Evolutionary conservation across 2,329 filamentous ascomycete species (phyloP), one percentile per base, ranked within the genome.

Genomic region (Claviceps pazoutovae): DNA sequence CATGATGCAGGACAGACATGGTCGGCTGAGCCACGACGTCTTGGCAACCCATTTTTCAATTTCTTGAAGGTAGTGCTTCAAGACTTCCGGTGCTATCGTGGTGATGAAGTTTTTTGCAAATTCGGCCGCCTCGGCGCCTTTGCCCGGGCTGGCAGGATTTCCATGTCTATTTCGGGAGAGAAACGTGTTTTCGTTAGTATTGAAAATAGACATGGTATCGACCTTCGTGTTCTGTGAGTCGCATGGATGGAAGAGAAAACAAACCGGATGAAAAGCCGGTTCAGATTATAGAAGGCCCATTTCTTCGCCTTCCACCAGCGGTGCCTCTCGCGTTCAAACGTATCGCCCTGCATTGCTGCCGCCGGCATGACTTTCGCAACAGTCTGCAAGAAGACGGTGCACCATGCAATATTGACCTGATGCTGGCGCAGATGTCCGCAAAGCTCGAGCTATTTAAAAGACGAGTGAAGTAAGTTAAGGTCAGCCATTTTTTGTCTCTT

Each of bases 271-370:
- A 93, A 98, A 17, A 98, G 79, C 56, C 93, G 81, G 72, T 98
- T 98, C 60, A 98, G 71, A 68, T 97, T 97, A 63, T 93, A 95
- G 69, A 96, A 98, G 14, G 91, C 86, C 93, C 93, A 97, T 71
- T 98, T 98, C 82, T 97, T 97, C 57, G 90, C 87, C 74, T 97
- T 98, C 91, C 91, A 98, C 91, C 93, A 98, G 68, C 96, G 89
- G 65, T 95, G 90, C 61, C 84, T 80, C 69, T 97, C 93, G 53
- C 93, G 82, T 64, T 97, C 91, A 53, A 88, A 82, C 50, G 84
- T 71, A 54, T 83, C 88, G 55, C 87, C 87, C 54, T 94, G 88
- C 78, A 97, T 83, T 38, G 90, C 84, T 59, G 76, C 82, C 52
- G 85, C 77, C 4, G 93, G 93, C 38, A 87, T 82, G 21, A 83